Evolutionary conservation across 176 grass and related monocot species (phyloP).

Genomic region (Oryza punctata): DNA sequence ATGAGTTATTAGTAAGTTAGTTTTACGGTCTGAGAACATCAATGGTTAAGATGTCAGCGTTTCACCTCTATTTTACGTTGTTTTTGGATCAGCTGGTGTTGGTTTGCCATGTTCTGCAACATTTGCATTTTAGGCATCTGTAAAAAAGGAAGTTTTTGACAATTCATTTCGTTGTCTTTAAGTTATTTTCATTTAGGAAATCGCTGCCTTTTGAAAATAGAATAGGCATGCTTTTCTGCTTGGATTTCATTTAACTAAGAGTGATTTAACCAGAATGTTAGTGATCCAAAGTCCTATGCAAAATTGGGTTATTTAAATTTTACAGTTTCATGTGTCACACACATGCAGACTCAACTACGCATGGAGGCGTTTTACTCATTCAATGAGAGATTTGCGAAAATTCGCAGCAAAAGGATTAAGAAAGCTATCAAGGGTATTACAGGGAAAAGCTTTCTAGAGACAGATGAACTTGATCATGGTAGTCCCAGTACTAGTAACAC

Average conservation of each 20-base stretch:
- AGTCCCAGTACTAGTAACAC: conserved; percentile 44
- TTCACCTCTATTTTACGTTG: background rate
- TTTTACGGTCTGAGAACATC: conserved; percentile 9
- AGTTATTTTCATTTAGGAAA: conserved; percentile 1
- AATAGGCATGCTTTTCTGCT: background rate
- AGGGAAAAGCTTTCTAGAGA: conserved; percentile 56
- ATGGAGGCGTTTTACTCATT: conserved; percentile 95
- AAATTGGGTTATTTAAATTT: background rate
- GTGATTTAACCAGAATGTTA: conserved; percentile 27
- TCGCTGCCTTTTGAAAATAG: background rate
- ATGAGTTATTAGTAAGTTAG: background rate
- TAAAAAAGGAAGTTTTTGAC: background rate
- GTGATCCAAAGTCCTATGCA: background rate
- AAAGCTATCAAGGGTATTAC: conserved; percentile 97
- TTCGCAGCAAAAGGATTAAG: conserved; percentile 93
- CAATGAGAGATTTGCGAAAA: conserved; percentile 99
- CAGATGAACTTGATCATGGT: conserved; percentile 61
- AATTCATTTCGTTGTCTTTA: background rate
- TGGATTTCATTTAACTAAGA: conserved; percentile 32
- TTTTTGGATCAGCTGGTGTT: background rate
- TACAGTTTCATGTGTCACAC: conserved; percentile 16
- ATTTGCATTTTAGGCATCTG: conserved; percentile 4
- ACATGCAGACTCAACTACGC: conserved; percentile 82
- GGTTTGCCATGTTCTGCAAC: conserved; percentile 16
- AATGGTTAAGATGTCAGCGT: background rate